phyloP scores from a whole-genome alignment of 805 yeast species.

The Teunomyces aglyptinius region DNA sequence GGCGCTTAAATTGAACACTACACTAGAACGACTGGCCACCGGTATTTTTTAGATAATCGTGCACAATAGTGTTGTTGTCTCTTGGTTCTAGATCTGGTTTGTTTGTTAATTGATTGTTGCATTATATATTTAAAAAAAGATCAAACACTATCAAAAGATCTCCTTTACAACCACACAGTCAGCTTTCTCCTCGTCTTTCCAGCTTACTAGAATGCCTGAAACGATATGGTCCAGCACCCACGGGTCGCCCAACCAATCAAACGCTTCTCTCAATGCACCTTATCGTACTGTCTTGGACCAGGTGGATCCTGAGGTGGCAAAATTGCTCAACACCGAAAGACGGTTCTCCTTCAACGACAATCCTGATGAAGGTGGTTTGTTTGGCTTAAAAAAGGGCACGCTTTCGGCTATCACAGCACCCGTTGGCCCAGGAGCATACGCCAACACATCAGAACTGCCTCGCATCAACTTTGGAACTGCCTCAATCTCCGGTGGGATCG shows the following conservation, averaged over 20 bases:
- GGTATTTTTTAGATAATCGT: too few species aligned
- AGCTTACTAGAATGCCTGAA: conserved; percentile 29
- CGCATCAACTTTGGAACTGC: conserved; percentile 53
- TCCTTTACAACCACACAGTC: too few species aligned
- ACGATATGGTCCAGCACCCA: conserved; percentile 41
- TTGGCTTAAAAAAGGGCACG: conserved; percentile 49
- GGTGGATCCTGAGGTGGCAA: conserved; percentile 42
- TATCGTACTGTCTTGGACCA: conserved; percentile 35
- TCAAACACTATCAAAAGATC: too few species aligned
- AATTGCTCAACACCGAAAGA: conserved; percentile 22
- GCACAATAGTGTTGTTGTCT: too few species aligned
- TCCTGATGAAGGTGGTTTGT: conserved; percentile 44
- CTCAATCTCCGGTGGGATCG: conserved; percentile 57
- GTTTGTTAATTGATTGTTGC: neutral
- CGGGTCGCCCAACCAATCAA: conserved; percentile 10
- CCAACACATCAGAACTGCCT: conserved; percentile 20
- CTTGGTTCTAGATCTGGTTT: neutral
- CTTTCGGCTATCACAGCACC: conserved; percentile 49
- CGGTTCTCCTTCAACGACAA: conserved; percentile 42
- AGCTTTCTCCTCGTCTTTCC: conserved; percentile 1
- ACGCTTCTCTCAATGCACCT: conserved; percentile 14
- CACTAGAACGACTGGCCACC: too few species aligned
- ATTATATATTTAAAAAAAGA: neutral
- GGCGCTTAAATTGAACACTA: neutral
- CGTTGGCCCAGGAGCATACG: conserved; percentile 20